Evolutionary conservation across 805 yeast species (phyloP), one percentile per base, ranked within the genome.

Genomic region (Maudiozyma barnettii): DNA sequence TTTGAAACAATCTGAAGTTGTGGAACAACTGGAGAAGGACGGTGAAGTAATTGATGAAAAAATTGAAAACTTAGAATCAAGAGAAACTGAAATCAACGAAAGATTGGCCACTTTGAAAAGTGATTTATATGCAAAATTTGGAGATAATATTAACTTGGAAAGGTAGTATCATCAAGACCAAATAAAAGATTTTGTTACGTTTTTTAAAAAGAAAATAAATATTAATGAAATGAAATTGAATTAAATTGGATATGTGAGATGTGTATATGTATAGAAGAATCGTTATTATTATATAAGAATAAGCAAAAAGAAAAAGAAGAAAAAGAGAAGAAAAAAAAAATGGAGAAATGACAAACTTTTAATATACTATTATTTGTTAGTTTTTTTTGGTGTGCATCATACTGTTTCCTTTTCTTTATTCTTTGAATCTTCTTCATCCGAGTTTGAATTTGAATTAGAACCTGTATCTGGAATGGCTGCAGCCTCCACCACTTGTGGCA

Each of bases 61-160:
- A 41, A 75, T 89, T 20, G 71, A 65, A 1, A 59, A 58, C 1
- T 55, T 77, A 22, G 79, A 78, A 36, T 57, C 60, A 3, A 61
- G 74, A 49, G 70, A 84, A 31, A 77, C 72, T 1, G 71, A 61
- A 1, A 68, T 82, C 33, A 81, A 81, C 50, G 74, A 71, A 3
- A 68, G 76, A 49, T 70, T 91, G 64, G 64, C 65, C 9, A 74
- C 65, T 26, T 74, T 91, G 57, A 91, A 91, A 68, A 75, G 77
- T 31, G 73, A 72, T n/a, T 70, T 91, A 47, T 93, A 91, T 59
- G 87, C 86, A 16, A 88, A 85, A 64, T 93, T 91, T 61, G 99
- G 98, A 22, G 78, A 77, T 56, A 81, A 87, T 49, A 93, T 91
- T 61, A 90, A 90, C 62, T 69, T 91, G 43, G 99, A 91, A 62